phyloP scores from a whole-genome alignment of 139 green algal genomes.

The Edaphochlamys debaryana region DNA sequence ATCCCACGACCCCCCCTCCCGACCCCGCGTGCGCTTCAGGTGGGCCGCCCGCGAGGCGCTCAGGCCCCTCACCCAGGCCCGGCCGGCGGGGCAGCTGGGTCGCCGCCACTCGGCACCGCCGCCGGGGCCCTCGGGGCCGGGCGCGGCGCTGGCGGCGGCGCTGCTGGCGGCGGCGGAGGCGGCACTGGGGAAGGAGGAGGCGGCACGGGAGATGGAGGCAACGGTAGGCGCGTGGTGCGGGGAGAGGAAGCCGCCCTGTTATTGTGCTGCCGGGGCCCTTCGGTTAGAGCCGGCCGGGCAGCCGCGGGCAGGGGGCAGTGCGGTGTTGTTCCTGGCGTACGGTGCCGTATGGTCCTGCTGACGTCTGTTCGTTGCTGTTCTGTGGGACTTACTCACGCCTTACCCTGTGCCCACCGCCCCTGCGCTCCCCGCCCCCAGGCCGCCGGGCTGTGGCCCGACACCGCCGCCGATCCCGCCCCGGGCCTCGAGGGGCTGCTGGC shows the following conservation, averaged over 20 bases:
- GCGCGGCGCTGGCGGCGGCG: slow-evolving; percentile 38
- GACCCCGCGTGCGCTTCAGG: no score
- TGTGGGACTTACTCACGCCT: not conserved
- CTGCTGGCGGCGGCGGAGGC: slow-evolving; percentile 33
- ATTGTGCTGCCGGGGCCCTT: not conserved
- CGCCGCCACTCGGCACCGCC: not conserved
- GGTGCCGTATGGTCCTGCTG: not conserved
- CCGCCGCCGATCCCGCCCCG: no score
- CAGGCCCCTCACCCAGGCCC: slow-evolving; percentile 6
- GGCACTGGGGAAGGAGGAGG: slow-evolving; percentile 22
- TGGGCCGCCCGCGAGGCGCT: slow-evolving; percentile 38
- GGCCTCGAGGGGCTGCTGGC: not conserved
- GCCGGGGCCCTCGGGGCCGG: not conserved
- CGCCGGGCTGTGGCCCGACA: not conserved
- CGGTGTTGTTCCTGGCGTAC: not conserved
- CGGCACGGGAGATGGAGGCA: not conserved
- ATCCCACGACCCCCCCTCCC: not conserved
- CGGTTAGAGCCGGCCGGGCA: no score
- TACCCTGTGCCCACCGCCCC: not conserved
- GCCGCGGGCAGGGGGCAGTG: not conserved
- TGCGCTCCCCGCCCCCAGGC: no score
- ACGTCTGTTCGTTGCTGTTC: not conserved
- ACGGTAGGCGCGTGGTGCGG: not conserved
- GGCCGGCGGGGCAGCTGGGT: slow-evolving; percentile 4
- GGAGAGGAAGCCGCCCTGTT: not conserved